Base-by-base conservation (phyloP, 108 stramenopile species). In the Cyclotella kingstonii region DNA sequence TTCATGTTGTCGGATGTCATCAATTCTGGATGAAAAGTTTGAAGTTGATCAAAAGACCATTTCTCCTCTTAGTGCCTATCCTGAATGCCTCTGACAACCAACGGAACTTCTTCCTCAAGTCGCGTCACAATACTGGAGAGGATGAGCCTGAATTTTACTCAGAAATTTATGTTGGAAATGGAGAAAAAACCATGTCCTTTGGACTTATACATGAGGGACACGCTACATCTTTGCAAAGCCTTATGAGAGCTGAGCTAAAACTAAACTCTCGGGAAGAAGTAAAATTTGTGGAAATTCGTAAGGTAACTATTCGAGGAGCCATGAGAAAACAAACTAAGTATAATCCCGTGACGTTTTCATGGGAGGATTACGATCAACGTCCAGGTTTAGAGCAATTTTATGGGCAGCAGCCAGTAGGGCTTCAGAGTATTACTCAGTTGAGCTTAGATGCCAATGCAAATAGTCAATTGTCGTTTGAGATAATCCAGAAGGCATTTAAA, bases 341-440 rank as follows among this genome's bases (percentile, higher is more conserved):
- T 25, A 42, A 75, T 7, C 73, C 73, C 1, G 54, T 56, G 47
- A 29, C 46, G 10, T 69, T 69, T 50, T 63, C 62, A 26, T 70
- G 68, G 73, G 43, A 42, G 11, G 84, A 80, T 25, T 90, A 90
- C 47, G 83, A 90, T 29, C 80, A 73, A 34, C 57, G 49, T 5
- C 70, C 78, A 8, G 72, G 78, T 17, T 38, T 81, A 45, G 66
- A 78, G 42, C 89, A 91, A 54, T 86, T 76, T 54, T 54, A 78
- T 23, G 56, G 65, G 21, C 89, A 90, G 64, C 70, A 73, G 5
- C 68, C 85, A 7, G 27, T 83, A 29, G 89, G 80, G 6, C 70
- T 66, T 23, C 89, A 90, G 61, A 75, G 46, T 25, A 53, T 90
- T 12, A 73, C 73, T 21, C 89, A 86, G 55, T 60, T 58, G 33